Evolutionary conservation across 1,284 basidiomycete species (phyloP).

Genomic region (Naganishia albida): DNA sequence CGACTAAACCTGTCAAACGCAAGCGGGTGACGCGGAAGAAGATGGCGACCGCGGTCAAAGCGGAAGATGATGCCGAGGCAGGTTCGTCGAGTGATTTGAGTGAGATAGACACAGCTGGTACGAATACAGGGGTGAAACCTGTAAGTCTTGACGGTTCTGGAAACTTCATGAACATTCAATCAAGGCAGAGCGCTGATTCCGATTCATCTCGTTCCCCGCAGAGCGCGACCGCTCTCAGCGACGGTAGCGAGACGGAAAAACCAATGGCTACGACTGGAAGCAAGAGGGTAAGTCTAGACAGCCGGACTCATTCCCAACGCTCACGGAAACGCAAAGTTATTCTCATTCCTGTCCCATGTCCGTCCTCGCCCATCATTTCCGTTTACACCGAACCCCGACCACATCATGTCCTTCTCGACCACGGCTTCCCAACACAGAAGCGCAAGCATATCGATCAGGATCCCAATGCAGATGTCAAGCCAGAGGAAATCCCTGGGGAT

Average conservation of each 20-base stretch:
- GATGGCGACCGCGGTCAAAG: not conserved
- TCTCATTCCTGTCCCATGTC: not conserved
- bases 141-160: not conserved
- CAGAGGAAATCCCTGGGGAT: not conserved
- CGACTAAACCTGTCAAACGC: not conserved
- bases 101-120: not conserved
- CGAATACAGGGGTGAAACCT: not conserved
- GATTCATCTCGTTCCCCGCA: not conserved
- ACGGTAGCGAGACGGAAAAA: not conserved
- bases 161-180: not conserved
- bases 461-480: not conserved
- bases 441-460: not conserved
- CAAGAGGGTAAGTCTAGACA: not conserved
- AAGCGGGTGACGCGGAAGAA: not conserved
- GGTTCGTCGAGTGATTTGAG: slow-evolving; percentile 12
- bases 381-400: no score
- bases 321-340: slow-evolving; percentile 6
- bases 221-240: not conserved
- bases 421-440: not conserved
- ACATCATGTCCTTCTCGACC: not conserved
- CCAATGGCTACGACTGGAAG: not conserved
- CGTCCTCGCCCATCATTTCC: not conserved
- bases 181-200: not conserved
- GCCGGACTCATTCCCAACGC: not conserved
- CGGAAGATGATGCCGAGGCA: not conserved